A percentile compares a stretch with the other conserved stretches of the same genome.
Conservation (phyloP, 1,284 basidiomycete species). For the Tilletiaria anomala region DNA sequence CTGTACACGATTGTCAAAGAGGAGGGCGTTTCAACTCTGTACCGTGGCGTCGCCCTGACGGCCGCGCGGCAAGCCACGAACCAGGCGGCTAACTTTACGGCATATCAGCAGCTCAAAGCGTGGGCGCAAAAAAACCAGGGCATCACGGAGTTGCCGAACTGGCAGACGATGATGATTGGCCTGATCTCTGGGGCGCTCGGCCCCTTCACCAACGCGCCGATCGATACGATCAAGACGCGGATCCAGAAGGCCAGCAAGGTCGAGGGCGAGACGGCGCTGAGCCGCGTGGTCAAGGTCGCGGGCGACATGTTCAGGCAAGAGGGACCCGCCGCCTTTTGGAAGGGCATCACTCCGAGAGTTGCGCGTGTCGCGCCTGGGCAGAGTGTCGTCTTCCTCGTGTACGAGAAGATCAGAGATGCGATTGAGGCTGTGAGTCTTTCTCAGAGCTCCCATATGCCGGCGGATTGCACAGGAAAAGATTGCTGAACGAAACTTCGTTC, state of each 20-base stretch:
- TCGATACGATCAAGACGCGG: conserved; percentile 88
- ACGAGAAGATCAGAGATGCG: conserved; percentile 36
- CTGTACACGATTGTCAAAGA: conserved; percentile 89
- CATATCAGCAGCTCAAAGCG: conserved; percentile 94
- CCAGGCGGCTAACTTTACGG: conserved; percentile 96
- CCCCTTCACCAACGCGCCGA: conserved; percentile 85
- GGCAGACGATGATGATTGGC: conserved; percentile 74
- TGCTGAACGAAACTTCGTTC: too few relatives aligned
- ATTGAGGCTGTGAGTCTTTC: conserved; percentile 36
- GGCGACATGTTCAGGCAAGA: conserved; percentile 86
- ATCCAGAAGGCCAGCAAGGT: conserved; percentile 65
- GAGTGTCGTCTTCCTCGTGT: conserved; percentile 46
- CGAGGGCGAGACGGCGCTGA: conserved; percentile 60
- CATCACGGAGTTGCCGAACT: conserved; percentile 57
- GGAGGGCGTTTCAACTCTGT: conserved; percentile 67
- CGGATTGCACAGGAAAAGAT: too few relatives aligned
- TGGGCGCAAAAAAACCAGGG: conserved; percentile 54
- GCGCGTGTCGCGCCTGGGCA: conserved; percentile 79
- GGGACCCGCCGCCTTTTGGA: conserved; percentile 68
- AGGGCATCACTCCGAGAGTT: conserved; percentile 82
- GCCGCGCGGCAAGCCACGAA: conserved; percentile 95
- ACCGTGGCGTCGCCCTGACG: conserved; percentile 78
- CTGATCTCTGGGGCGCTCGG: conserved; percentile 94
- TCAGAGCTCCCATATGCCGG: too few relatives aligned
- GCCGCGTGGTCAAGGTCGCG: conserved; percentile 62